These are phyloP conservation scores for Salvia hispanica DNA, from an alignment of 257 asterid genomes.

Conservation along the genomic window DNA sequence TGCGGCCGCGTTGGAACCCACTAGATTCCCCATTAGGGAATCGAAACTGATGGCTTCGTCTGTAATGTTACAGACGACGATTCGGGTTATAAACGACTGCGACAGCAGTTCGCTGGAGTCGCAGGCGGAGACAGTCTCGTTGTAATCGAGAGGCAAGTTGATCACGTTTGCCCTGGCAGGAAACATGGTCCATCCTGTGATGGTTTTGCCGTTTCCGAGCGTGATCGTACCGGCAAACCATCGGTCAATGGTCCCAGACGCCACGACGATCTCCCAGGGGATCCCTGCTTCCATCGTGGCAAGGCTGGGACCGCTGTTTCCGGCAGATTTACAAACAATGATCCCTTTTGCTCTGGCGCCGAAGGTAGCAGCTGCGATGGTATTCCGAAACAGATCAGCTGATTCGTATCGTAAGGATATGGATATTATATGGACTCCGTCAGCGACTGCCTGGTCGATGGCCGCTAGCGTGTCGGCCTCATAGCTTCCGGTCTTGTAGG, in stretches of 20 bases:
- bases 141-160: constrained; percentile 31
- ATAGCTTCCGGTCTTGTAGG: neutral
- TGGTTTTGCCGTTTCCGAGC: constrained; percentile 38
- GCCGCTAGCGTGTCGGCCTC: constrained; percentile 22
- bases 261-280: constrained; percentile 43
- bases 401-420: constrained; percentile 14
- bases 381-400: constrained; percentile 22
- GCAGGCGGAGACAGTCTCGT: constrained; percentile 31
- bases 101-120: constrained; percentile 1
- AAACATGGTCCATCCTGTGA: constrained; percentile 39
- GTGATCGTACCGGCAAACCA: constrained; percentile 44
- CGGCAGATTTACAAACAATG: constrained; percentile 36
- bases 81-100: constrained; percentile 20
- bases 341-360: constrained; percentile 44
- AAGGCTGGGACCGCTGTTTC: constrained; percentile 35
- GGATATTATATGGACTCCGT: constrained; percentile 41
- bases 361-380: constrained; percentile 39
- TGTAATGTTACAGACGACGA: constrained; percentile 33
- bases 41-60: constrained; percentile 21
- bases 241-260: constrained; percentile 40
- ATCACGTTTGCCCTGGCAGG: constrained; percentile 29
- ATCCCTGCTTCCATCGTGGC: constrained; percentile 15
- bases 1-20: too few relatives aligned
- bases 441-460: constrained; percentile 47
- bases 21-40: too few relatives aligned